A percentile compares a stretch with the other conserved stretches of the same genome.
These are phyloP conservation scores for Phyllosticta citrichinensis DNA, from an alignment of 2,329 filamentous ascomycete species.

Conservation along the genomic window DNA sequence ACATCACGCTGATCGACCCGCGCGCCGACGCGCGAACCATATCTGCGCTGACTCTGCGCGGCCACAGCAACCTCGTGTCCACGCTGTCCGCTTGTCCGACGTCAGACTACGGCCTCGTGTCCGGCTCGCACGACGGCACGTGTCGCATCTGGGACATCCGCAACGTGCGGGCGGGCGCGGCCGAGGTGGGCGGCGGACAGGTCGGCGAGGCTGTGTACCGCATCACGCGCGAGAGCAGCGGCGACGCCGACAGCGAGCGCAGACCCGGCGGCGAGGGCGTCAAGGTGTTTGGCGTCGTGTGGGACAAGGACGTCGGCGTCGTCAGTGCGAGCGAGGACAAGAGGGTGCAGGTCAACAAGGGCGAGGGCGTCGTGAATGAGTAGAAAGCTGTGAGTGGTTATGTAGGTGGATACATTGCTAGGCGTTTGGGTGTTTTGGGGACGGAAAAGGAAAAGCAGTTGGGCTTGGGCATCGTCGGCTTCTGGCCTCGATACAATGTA, in stretches of 20 bases:
- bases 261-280: slow-evolving; percentile 66
- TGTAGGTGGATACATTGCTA: no score
- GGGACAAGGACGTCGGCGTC: slow-evolving; percentile 80
- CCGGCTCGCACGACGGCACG: slow-evolving; percentile 84
- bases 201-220: slow-evolving; percentile 65
- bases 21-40: slow-evolving; percentile 66
- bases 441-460: no score
- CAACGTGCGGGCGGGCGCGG: slow-evolving; percentile 49
- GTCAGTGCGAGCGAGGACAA: slow-evolving; percentile 91
- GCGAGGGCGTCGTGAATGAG: background rate
- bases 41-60: slow-evolving; percentile 80
- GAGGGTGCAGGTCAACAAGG: slow-evolving; percentile 76
- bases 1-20: slow-evolving; percentile 90
- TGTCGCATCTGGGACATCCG: slow-evolving; percentile 91
- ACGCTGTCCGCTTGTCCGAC: slow-evolving; percentile 50
- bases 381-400: background rate
- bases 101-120: slow-evolving; percentile 74
- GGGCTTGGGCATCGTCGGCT: no score
- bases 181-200: slow-evolving; percentile 47
- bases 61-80: slow-evolving; percentile 68
- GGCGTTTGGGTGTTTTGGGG: no score
- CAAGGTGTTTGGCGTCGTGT: slow-evolving; percentile 82
- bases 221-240: slow-evolving; percentile 64
- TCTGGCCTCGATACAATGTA: no score
- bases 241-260: slow-evolving; percentile 45